phyloP scores from a whole-genome alignment of 441 rosid genomes.

The Heliophila coronopifolia region DNA sequence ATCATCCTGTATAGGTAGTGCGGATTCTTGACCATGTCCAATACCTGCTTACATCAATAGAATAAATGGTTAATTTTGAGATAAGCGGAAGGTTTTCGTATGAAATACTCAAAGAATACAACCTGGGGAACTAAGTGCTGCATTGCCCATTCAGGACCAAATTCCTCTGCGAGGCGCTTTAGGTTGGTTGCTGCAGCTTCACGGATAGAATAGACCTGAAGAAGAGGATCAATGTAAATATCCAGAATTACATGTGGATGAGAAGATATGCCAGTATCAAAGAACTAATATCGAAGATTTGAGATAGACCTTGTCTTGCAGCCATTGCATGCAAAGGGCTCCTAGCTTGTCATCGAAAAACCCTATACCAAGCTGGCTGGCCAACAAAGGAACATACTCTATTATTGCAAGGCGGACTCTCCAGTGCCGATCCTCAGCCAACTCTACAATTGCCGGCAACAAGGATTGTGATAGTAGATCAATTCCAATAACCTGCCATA shows the following conservation, averaged over 20 bases:
- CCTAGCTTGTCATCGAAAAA: conserved; percentile 97
- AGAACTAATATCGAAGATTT: not conserved
- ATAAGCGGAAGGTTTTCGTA: no score
- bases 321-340: conserved; percentile 98
- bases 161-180: conserved; percentile 96
- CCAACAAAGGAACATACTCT: conserved; percentile 90
- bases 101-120: not conserved
- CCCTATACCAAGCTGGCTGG: conserved; percentile 94
- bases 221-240: conserved; percentile 1
- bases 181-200: conserved; percentile 98
- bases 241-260: conserved; percentile 6
- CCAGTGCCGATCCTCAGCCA: conserved; percentile 99
- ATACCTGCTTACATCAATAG: conserved; percentile 39
- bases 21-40: conserved; percentile 83
- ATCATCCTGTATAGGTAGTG: conserved; percentile 94
- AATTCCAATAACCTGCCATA: conserved; percentile 82
- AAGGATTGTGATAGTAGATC: conserved; percentile 88
- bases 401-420: conserved; percentile 97
- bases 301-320: conserved; percentile 73
- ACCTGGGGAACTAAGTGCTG: conserved; percentile 97
- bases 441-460: conserved; percentile 95
- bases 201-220: conserved; percentile 89
- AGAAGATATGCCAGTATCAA: not conserved
- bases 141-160: conserved; percentile 99
- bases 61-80: not conserved